Base-by-base conservation (phyloP, 495 filamentous ascomycete species). In the Aspergillus conjunctus region DNA sequence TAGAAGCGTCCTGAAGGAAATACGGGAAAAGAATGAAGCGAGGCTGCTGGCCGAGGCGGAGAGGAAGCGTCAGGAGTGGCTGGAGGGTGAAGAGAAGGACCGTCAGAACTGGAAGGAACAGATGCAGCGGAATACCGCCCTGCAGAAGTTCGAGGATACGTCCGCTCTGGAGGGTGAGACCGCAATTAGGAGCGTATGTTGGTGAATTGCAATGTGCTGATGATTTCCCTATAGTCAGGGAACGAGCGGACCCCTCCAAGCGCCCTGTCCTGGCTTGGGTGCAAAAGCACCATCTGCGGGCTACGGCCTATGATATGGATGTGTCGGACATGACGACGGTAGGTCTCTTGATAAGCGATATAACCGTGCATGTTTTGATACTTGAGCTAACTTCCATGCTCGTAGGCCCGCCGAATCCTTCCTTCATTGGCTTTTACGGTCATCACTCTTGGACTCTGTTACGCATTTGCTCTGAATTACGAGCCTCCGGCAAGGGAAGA, bases 391-490 rank as follows among this genome's bases (percentile, higher is more conserved):
- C 51, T 9, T 14, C 50, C 3, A 33, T 41, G n/a, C 55, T 11
- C 0, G 39, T 51, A 80, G 78, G 44, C 70, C 44, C 78, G 84
- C 62, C 90, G 91, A 18, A 72, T 96, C 15, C 71, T 83, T n/a
- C 88, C 90, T 18, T 83, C 85, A 32, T 69, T 84, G 4, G 67
- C 82, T n/a, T 71, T 92, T 60, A 79, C 83, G 7, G 20, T 87
- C 5, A 56, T 79, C 26, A 68, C 85, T 7, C 39, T 87, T 3
- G 77, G 73, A 7, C 71, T 82, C 20, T 84, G 78, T 63, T 77
- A 80, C 34, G 69, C 74, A 18, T 86, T 87, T 59, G 82, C 86
- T 15, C 62, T 76, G 31, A 77, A 79, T 55, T 96, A 95, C 67
- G 79, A 75, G 43, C 83, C 90, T 18, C 88, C 90, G 0, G 71